These are phyloP conservation scores for Porcisia hertigi DNA, from an alignment of 208 protist genomes.

Conservation along the genomic window DNA sequence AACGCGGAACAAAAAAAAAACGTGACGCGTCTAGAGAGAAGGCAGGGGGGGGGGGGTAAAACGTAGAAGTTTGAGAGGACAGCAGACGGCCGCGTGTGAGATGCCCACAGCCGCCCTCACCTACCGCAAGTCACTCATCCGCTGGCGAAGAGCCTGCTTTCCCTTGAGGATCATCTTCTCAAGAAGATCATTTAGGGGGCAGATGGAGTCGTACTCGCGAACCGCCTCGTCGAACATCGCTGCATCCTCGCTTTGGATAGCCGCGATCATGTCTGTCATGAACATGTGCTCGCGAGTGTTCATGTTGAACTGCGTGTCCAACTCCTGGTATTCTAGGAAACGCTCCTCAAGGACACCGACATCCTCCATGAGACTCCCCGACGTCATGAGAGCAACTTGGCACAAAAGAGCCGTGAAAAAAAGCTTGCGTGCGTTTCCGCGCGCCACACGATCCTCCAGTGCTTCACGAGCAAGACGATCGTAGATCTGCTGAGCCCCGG, in stretches of 20 bases:
- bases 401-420: conserved; percentile 84
- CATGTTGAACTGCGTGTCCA: conserved; percentile 88
- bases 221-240: conserved; percentile 74
- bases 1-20: not conserved
- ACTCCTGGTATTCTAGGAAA: conserved; percentile 82
- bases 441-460: conserved; percentile 73
- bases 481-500: conserved; percentile 62
- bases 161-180: conserved; percentile 78
- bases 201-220: conserved; percentile 79
- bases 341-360: conserved; percentile 68
- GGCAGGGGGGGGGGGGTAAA: not conserved
- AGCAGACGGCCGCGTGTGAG: not conserved
- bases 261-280: conserved; percentile 76
- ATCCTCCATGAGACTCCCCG: conserved; percentile 59
- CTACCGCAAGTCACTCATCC: conserved; percentile 60
- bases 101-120: not conserved
- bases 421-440: conserved; percentile 69
- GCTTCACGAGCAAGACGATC: conserved; percentile 72
- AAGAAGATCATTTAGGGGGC: conserved; percentile 62
- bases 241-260: conserved; percentile 60
- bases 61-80: not conserved
- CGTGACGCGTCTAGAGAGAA: not conserved
- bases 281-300: conserved; percentile 88
- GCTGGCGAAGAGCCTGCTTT: conserved; percentile 58
- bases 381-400: conserved; percentile 71